Evolutionary conservation across 2,329 filamentous ascomycete species (phyloP).

Genomic region (Colletotrichum camelliae): DNA sequence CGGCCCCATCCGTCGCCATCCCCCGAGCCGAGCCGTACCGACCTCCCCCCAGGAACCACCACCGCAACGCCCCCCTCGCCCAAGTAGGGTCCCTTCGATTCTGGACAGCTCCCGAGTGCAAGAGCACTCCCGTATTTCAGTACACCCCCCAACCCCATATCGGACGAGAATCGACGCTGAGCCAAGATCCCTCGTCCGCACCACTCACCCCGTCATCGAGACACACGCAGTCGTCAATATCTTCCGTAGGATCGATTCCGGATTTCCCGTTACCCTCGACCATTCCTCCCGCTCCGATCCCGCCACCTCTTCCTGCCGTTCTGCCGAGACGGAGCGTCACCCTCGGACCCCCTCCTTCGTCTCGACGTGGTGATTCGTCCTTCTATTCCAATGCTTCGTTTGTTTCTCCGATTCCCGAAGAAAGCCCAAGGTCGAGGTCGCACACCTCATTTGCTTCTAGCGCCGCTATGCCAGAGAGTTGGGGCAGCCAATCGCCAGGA

Average conservation of each 20-base stretch:
- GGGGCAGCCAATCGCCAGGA: slow-evolving; percentile 57
- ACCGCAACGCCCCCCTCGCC: slow-evolving; percentile 64
- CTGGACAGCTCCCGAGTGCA: slow-evolving; percentile 61
- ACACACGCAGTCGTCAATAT: slow-evolving; percentile 58
- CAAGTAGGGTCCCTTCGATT: slow-evolving; percentile 64
- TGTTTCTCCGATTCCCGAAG: slow-evolving; percentile 79
- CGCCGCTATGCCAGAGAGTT: slow-evolving; percentile 72
- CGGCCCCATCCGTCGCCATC: slow-evolving; percentile 41
- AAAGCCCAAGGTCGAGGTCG: slow-evolving; percentile 62
- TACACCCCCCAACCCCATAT: slow-evolving; percentile 39
- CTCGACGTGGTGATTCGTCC: slow-evolving; percentile 65
- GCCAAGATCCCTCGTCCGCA: slow-evolving; percentile 42
- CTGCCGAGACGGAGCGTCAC: slow-evolving; percentile 54
- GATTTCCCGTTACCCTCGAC: slow-evolving; percentile 59
- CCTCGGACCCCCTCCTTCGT: slow-evolving; percentile 65
- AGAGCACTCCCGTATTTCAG: slow-evolving; percentile 61
- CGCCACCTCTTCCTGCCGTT: slow-evolving; percentile 27
- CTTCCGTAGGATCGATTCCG: slow-evolving; percentile 62
- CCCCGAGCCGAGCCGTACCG: slow-evolving; percentile 48
- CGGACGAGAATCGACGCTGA: slow-evolving; percentile 37
- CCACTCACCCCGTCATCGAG: slow-evolving; percentile 54
- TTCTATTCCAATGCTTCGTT: slow-evolving; percentile 71
- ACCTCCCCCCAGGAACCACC: slow-evolving; percentile 56
- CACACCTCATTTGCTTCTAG: slow-evolving; percentile 75
- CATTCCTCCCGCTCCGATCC: slow-evolving; percentile 21